Base-by-base conservation (phyloP, 2,329 filamentous ascomycete genomes). In the Hymenoscyphus occultus region DNA sequence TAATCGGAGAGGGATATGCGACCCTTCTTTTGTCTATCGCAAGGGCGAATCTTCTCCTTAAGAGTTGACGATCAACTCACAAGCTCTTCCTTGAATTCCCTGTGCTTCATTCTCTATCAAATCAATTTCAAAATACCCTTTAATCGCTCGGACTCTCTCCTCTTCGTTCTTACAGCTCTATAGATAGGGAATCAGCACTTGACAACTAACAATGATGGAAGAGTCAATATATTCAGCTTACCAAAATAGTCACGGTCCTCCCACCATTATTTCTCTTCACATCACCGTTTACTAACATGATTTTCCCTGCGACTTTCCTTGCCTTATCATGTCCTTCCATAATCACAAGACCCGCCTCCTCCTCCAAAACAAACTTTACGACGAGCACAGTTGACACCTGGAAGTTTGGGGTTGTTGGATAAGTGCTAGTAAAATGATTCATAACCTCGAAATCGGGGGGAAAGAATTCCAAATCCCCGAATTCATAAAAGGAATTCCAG, bases 401-500 rank as follows among this genome's bases (percentile, higher is more conserved):
- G 85, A 72, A 65, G 89, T 76, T 75, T 87, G 86, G 74, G 79
- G 82, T 61, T 81, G 78, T 64, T 84, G 81, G 22, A 88, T 76
- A 78, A 56, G 79, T 80, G 68, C 83, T 85, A 0, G 83, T 85
- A 58, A 73, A 83, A 70, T 79, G 84, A 74, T 85, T 90, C 78
- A 89, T 80, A 5, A 88, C 78, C 42, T 80, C 81, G 71, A 86
- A 90, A 75, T 91, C 88, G 56, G 78, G 75, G 3, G 81, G 82
- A 40, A 85, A 73, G 74, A 89, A 90, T 74, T 90, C 88, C 16
- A 82, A 78, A 66, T 90, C 85, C 1, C 83, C 82, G 74, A 92
- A 93, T 67, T 82, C 84, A 74, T 91, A 91, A 59, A 81, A 83
- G 1, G 83, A 78, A 28, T 81, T 78, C 85, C 88, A 93, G 1